Percentiles rank a stretch among this genome's conserved stretches.
These are phyloP conservation scores for Huntiella decipiens DNA, from an alignment of 2,329 filamentous ascomycete genomes.

Conservation along the genomic window DNA sequence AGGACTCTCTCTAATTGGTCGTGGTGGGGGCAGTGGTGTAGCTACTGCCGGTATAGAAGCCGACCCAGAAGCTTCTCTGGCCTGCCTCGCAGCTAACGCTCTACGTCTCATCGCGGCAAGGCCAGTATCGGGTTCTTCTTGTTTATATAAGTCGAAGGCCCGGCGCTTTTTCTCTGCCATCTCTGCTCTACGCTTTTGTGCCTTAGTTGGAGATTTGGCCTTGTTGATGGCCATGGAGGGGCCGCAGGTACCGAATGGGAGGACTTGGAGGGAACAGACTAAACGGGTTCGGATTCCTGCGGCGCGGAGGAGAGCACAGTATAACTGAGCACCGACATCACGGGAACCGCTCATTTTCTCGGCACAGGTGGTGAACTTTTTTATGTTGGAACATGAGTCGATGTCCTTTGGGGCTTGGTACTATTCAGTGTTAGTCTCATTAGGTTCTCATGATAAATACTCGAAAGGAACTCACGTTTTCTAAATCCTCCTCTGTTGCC, in stretches of 20 bases:
- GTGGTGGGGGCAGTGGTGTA: not conserved
- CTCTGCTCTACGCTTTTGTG: constrained; percentile 11
- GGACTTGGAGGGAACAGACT: constrained; percentile 74
- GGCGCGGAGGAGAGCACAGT: constrained; percentile 70
- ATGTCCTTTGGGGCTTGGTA: constrained; percentile 40
- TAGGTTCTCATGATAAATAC: not conserved
- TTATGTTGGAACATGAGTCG: constrained; percentile 48
- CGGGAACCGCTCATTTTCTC: constrained; percentile 57
- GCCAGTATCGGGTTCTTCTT: not conserved
- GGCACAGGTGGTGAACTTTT: constrained; percentile 57
- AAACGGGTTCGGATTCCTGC: constrained; percentile 65
- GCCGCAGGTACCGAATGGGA: constrained; percentile 44
- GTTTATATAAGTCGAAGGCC: constrained; percentile 8
- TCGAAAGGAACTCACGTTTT: constrained; percentile 27
- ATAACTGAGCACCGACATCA: constrained; percentile 77
- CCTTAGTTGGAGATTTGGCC: constrained; percentile 17
- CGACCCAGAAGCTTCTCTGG: not conserved
- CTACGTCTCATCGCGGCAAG: not conserved
- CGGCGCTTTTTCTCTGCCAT: constrained; percentile 17
- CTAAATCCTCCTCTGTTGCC: constrained; percentile 41
- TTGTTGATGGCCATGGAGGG: constrained; percentile 26
- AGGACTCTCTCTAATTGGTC: constrained; percentile 34
- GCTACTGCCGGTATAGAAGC: not conserved
- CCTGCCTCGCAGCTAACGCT: not conserved
- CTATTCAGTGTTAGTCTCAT: constrained; percentile 19